Base-by-base conservation (phyloP, 768 basidiomycete species). In the Jaapia argillacea region DNA sequence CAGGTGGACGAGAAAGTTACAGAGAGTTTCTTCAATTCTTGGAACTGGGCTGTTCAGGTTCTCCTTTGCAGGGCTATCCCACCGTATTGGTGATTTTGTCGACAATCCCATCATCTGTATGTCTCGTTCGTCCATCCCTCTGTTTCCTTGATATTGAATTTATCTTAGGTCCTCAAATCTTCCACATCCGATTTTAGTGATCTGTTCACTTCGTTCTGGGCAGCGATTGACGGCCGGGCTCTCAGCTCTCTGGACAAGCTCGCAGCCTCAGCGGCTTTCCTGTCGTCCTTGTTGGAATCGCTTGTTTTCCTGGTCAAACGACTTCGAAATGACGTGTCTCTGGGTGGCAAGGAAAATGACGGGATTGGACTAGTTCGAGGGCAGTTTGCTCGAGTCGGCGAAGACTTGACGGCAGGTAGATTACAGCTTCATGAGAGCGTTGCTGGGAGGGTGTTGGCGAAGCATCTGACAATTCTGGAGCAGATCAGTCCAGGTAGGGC, bases 131-230 rank as follows among this genome's bases (percentile, higher is more conserved):
- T 41, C 28, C 26, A 28, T 7, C 44, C 26, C 22, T 18, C 28
- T 31, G 24, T 41, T 16, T 24, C 23, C 23, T 2, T 18, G 2
- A 43, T 6, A 6, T 21, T 10, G 40, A 68, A 60, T 62, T 62
- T 26, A 53, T 66, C 26, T 56, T 57, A 16, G 10, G 28, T 33
- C 10, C 7, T 7, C 37, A 38, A 21, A 7, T 38, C 37, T 21
- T 38, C 10, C 7, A 21, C 20, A 22, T 21, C 56, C 18, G 58
- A 65, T 57, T 41, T 82, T 2, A 50, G 64, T 2, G 67, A 70
- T 23, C 63, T 94, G 35, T 85, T 90, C 55, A 61, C 68, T 1
- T 76, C 87, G 0, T 79, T 97, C 53, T 96, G 92, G 90, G 74
- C 79, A 13, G 90, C 87, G 0, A 59, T 88, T 1, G 79, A 85